These are phyloP conservation scores for Benincasa hispida DNA, from an alignment of 306 rosid genomes.

Conservation along the genomic window DNA sequence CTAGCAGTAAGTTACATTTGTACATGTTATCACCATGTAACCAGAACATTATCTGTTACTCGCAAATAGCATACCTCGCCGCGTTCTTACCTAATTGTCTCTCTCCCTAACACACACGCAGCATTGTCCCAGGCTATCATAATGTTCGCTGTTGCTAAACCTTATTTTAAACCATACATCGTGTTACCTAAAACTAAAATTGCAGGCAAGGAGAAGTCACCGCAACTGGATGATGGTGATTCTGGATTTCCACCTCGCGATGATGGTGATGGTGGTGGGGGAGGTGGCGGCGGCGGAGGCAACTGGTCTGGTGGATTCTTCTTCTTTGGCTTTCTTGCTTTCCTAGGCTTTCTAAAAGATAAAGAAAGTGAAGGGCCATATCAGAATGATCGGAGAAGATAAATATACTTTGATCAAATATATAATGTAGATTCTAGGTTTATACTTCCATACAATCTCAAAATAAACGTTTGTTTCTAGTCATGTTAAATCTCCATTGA, in stretches of 20 bases:
- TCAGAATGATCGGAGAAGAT: conserved; percentile 51
- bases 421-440: neutral
- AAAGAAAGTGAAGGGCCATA: conserved; percentile 65
- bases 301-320: conserved; percentile 92
- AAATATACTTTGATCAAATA: neutral
- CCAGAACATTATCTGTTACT: neutral
- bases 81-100: neutral
- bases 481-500: neutral
- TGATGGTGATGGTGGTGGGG: conserved; percentile 82
- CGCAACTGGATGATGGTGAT: conserved; percentile 70
- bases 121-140: neutral
- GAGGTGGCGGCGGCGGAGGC: conserved; percentile 98
- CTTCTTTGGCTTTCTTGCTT: conserved; percentile 93
- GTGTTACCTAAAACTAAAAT: conserved; percentile 7
- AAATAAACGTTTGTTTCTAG: neutral
- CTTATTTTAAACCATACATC: neutral
- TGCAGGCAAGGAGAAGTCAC: conserved; percentile 91
- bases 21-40: neutral
- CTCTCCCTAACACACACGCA: neutral
- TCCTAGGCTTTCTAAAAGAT: conserved; percentile 81
- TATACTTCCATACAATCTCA: neutral
- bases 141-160: neutral
- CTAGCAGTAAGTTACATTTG: neutral
- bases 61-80: neutral
- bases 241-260: conserved; percentile 83